Conservation (phyloP, 2,329 filamentous ascomycete genomes). For the Salinomyces thailandicus region DNA sequence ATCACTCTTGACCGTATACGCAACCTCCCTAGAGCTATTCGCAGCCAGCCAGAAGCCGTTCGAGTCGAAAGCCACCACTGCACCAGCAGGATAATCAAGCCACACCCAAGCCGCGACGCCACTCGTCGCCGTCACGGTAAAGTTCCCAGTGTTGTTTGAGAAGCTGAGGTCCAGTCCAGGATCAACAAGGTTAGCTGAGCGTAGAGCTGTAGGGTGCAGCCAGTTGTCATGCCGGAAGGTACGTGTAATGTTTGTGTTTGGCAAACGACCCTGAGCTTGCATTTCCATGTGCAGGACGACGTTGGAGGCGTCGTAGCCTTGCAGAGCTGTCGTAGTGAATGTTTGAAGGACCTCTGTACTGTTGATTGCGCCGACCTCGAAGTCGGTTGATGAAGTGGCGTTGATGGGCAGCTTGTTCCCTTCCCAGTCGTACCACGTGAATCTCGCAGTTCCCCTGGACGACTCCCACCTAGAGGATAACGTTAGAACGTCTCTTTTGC, state of each 20-base stretch:
- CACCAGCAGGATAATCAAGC: slow-evolving; percentile 42
- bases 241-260: slow-evolving; percentile 33
- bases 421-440: slow-evolving; percentile 44
- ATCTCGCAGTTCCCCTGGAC: slow-evolving; percentile 35
- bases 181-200: slow-evolving; percentile 38
- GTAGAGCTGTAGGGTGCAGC: slow-evolving; percentile 39
- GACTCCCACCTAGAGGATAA: too few species aligned
- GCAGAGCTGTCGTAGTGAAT: slow-evolving; percentile 28
- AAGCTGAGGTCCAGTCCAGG: slow-evolving; percentile 36
- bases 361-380: slow-evolving; percentile 43
- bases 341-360: slow-evolving; percentile 38
- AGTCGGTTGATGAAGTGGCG: slow-evolving; percentile 25
- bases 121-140: slow-evolving; percentile 38
- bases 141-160: slow-evolving; percentile 24
- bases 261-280: slow-evolving; percentile 34
- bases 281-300: slow-evolving; percentile 38
- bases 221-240: slow-evolving; percentile 42
- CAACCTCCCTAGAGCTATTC: slow-evolving; percentile 36
- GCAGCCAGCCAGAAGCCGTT: slow-evolving; percentile 44
- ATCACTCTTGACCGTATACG: slow-evolving; percentile 38
- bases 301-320: slow-evolving; percentile 24
- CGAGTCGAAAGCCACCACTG: slow-evolving; percentile 42
- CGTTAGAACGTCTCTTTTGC: neutral
- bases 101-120: slow-evolving; percentile 46
- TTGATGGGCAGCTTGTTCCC: slow-evolving; percentile 35